Evolutionary conservation across 371 early-diverging fungal genomes (phyloP).

Genomic region (Fennellomyces sp.): DNA sequence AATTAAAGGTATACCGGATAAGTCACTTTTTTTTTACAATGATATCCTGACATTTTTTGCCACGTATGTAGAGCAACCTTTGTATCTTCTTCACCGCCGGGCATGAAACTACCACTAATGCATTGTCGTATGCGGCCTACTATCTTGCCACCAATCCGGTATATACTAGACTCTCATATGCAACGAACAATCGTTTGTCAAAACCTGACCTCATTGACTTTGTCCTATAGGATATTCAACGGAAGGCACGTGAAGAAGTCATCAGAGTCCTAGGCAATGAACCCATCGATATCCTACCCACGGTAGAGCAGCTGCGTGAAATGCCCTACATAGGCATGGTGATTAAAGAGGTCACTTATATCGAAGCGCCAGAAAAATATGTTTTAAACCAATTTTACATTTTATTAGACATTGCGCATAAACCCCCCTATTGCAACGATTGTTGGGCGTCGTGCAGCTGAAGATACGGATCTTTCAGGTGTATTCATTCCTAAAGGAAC

Average conservation of each 20-base stretch:
- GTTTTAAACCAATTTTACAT: background rate
- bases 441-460: background rate
- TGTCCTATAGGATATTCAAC: slow-evolving; percentile 20
- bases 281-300: slow-evolving; percentile 15
- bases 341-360: slow-evolving; percentile 20
- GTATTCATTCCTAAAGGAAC: slow-evolving; percentile 14
- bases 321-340: slow-evolving; percentile 15
- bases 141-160: slow-evolving; percentile 29
- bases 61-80: slow-evolving; percentile 21
- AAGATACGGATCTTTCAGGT: slow-evolving; percentile 14
- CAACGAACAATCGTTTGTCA: too few species aligned
- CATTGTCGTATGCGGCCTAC: slow-evolving; percentile 22
- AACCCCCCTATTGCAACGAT: slow-evolving; percentile 17
- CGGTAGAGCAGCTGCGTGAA: slow-evolving; percentile 12
- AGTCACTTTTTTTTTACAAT: background rate
- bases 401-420: slow-evolving; percentile 42
- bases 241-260: slow-evolving; percentile 30
- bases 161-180: too few species aligned
- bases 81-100: slow-evolving; percentile 30
- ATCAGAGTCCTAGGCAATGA: slow-evolving; percentile 21
- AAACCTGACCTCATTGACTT: too few species aligned
- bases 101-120: slow-evolving; percentile 23
- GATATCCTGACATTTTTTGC: background rate
- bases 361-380: background rate
- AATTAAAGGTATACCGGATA: slow-evolving; percentile 28